A percentile compares a stretch with the other conserved stretches of the same genome.
Evolutionary conservation across 805 yeast genomes (phyloP).

Genomic region (Candida ipomoeae): DNA sequence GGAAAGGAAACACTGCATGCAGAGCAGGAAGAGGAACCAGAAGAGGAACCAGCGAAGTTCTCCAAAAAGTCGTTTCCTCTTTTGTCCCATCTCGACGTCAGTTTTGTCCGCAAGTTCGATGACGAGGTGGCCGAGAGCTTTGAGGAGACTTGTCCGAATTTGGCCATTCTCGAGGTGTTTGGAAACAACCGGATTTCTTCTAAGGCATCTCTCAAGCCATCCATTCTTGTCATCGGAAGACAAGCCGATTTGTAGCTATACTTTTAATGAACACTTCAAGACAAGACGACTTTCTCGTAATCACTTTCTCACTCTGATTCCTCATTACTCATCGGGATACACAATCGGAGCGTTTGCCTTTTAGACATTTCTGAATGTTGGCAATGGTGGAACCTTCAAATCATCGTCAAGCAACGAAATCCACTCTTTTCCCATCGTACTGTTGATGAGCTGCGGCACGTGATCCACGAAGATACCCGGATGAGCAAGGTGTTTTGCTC

Average conservation of each 20-base stretch:
- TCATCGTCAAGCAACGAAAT: constrained; percentile 19
- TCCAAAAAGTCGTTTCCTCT: constrained; percentile 44
- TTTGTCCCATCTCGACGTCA: constrained; percentile 65
- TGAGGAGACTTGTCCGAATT: constrained; percentile 54
- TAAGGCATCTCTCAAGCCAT: constrained; percentile 48
- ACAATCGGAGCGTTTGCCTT: constrained; percentile 49
- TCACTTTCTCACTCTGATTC: too few relatives aligned
- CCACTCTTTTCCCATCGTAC: constrained; percentile 18
- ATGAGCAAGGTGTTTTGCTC: constrained; percentile 25
- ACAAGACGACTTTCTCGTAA: too few relatives aligned
- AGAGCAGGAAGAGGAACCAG: neutral
- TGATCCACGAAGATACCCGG: constrained; percentile 34
- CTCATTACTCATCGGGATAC: constrained; percentile 25
- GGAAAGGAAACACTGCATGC: neutral
- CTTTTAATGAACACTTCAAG: too few relatives aligned
- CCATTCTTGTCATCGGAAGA: constrained; percentile 66
- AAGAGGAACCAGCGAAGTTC: constrained; percentile 15
- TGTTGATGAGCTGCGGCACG: constrained; percentile 34
- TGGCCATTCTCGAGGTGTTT: constrained; percentile 71
- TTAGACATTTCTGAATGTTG: constrained; percentile 62
- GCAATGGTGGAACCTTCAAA: constrained; percentile 36
- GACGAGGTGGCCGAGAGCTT: constrained; percentile 60
- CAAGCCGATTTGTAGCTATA: constrained; percentile 30
- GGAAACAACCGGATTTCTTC: constrained; percentile 70
- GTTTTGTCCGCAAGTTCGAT: constrained; percentile 76